These are phyloP conservation scores for Globisporangium polare DNA, from an alignment of 352 stramenopile species.

Conservation along the genomic window DNA sequence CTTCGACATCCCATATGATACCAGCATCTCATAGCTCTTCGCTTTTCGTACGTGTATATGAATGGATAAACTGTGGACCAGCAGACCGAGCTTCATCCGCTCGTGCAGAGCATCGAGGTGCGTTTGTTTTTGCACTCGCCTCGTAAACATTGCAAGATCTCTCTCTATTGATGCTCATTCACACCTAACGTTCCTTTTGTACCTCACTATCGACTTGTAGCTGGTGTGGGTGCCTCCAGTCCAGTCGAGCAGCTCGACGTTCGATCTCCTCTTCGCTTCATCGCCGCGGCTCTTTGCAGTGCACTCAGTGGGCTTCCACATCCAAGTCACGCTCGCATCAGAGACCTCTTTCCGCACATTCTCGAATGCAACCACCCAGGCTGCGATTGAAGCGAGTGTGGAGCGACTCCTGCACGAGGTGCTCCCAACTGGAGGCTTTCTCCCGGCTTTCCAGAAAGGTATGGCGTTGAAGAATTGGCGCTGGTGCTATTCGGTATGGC, in stretches of 20 bases:
- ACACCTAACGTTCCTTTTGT: too few relatives aligned
- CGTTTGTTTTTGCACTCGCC: too few relatives aligned
- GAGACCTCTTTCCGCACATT: constrained; percentile 2
- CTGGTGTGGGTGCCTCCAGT: constrained; percentile 28
- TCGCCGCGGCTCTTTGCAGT: constrained; percentile 21
- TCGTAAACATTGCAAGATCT: too few relatives aligned
- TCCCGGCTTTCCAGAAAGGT: constrained; percentile 18
- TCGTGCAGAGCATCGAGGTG: constrained; percentile 40
- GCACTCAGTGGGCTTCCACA: constrained; percentile 32
- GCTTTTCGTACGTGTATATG: too few relatives aligned
- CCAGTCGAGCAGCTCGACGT: constrained; percentile 28
- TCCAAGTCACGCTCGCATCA: constrained; percentile 11
- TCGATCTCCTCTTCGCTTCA: constrained; percentile 26
- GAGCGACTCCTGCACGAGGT: constrained; percentile 18
- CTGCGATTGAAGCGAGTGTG: constrained; percentile 34
- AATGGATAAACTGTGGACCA: neutral
- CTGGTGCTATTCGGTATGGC: neutral
- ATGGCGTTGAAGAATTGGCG: neutral
- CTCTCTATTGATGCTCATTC: too few relatives aligned
- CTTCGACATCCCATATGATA: neutral
- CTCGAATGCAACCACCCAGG: constrained; percentile 17
- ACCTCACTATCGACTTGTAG: constrained; percentile 12
- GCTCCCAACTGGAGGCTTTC: constrained; percentile 16
- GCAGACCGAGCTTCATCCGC: constrained; percentile 21
- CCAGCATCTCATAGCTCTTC: neutral